Base-by-base conservation (phyloP, 768 basidiomycete species). In the Auricularia heimuer region DNA sequence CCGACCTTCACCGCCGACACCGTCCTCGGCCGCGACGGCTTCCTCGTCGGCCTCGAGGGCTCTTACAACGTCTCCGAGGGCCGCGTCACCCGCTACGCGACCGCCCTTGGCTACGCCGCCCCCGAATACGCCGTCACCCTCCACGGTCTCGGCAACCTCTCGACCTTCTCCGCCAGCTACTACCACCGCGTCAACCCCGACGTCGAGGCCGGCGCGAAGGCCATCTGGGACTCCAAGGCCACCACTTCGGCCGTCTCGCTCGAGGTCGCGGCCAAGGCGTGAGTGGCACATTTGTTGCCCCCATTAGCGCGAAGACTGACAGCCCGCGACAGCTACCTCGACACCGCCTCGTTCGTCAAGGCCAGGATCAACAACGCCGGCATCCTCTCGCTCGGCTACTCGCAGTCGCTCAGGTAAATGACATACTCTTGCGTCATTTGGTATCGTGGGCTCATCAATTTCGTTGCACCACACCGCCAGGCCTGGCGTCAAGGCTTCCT, bases 281-380 rank as follows among this genome's bases (percentile, higher is more conserved):
- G 76, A 78, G 88, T 87, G 34, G 60, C 10, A 2, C 61, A 39
- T 34, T 37, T 33, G 36, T 54, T 61, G 39, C 45, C 29, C 33
- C 0, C 35, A 0, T 39, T 14, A 58, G 24, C 16, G 6, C 24
- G 34, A 36, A 37, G 47, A 4, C 39, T 70, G 33, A 39, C 24
- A 42, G 0, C 36, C 63, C 42, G 37, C 54, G 56, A 34, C 64
- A 90, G 87, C 61, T 87, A 87, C 80, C 87, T 95, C 68, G 94
- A 98, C 79, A 77, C 82, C 36, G 87, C 93, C 69, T 89, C 94
- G 8, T 98, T 92, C 73, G 83, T 98, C 79, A 98, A 99, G 84
- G 92, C 94, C 70, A 98, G 98, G 84, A 95, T 98, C 81, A 98
- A 98, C 86, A 96, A 95, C 80, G 75, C 86, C 65, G 95, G 95